These are phyloP conservation scores for Exophiala alcalophila DNA, from an alignment of 2,329 filamentous ascomycete species.

Conservation along the genomic window DNA sequence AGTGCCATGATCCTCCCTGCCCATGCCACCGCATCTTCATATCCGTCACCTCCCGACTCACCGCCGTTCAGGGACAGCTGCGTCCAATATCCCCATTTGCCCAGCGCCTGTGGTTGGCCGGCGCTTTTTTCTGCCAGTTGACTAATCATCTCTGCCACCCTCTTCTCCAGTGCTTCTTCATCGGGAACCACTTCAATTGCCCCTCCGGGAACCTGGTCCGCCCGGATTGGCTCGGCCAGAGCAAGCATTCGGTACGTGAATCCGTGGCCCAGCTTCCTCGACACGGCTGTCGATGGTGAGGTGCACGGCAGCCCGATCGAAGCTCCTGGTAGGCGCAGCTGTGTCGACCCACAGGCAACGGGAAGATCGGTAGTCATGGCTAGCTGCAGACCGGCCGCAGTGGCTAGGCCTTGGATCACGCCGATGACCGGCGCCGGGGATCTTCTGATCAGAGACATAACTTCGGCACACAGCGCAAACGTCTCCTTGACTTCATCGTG, in stretches of 20 bases:
- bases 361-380: constrained; percentile 29
- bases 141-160: constrained; percentile 22
- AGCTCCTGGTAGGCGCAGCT: constrained; percentile 28
- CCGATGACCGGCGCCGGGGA: constrained; percentile 29
- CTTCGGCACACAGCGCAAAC: constrained; percentile 29
- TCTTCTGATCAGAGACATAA: constrained; percentile 29
- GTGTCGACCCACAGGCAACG: constrained; percentile 23
- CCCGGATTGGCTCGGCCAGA: constrained; percentile 26
- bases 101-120: constrained; percentile 27
- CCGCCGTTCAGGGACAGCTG: constrained; percentile 22
- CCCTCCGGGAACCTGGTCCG: constrained; percentile 25
- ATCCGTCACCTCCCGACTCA: constrained; percentile 25
- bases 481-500: constrained; percentile 31
- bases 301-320: constrained; percentile 29
- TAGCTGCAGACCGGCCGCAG: constrained; percentile 29
- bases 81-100: constrained; percentile 31
- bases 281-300: constrained; percentile 27
- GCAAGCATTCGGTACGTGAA: constrained; percentile 30
- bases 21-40: constrained; percentile 30
- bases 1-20: constrained; percentile 29
- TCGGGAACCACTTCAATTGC: constrained; percentile 26
- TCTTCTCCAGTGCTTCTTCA: constrained; percentile 23
- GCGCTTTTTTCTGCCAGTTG: constrained; percentile 24
- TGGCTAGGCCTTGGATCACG: constrained; percentile 29
- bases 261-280: constrained; percentile 24